Evolutionary conservation across 352 stramenopile genomes (phyloP), one percentile per base, ranked within the genome.

Genomic region (Globisporangium cystogenes): DNA sequence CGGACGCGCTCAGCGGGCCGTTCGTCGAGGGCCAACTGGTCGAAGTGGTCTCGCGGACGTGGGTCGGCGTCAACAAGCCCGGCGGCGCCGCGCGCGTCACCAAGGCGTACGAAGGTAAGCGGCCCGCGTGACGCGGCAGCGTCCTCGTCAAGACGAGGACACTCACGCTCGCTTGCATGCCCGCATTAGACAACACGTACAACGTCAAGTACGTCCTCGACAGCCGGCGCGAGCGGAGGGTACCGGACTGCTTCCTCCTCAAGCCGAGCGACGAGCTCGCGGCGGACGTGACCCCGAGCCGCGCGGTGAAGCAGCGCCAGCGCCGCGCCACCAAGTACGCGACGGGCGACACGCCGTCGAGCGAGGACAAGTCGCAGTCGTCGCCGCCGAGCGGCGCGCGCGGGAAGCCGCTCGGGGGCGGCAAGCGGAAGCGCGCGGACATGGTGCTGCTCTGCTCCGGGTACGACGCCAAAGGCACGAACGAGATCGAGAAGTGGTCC

Each of bases 41-140:
- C 5, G 69, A 96, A 21, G 87, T 97, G 16, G 68, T 75, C 29
- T 68, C 82, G 27, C 76, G 93, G 15, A 97, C 87, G 52, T 97
- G 90, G 88, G 62, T 82, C 5, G 93, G 93, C 1, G 86, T 97
- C 24, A 98, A 98, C 73, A 95, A 96, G 67, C 78, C 70, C 12
- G 92, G 93, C 20, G 93, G 93, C 12, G 73, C 90, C 1, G 93
- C 72, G 11, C 76, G 80, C 52, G 90, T 97, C 45, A 86, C 67
- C 4, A 67, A 78, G 16, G 60, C 86, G 20, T 64, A 94, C 46
- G 60, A 36, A 10, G 62, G 74, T 86, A 51, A 23, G 49, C 45
- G 11, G 20, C n/a, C 7, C 10, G 33, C 3, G 26, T 35, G 4
- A 31, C 16, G 26, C 12, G 18, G 23, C n/a, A 20, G 29, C 10